Conservation (phyloP, 495 filamentous ascomycete genomes). For the Aspergillus cavernicola region DNA sequence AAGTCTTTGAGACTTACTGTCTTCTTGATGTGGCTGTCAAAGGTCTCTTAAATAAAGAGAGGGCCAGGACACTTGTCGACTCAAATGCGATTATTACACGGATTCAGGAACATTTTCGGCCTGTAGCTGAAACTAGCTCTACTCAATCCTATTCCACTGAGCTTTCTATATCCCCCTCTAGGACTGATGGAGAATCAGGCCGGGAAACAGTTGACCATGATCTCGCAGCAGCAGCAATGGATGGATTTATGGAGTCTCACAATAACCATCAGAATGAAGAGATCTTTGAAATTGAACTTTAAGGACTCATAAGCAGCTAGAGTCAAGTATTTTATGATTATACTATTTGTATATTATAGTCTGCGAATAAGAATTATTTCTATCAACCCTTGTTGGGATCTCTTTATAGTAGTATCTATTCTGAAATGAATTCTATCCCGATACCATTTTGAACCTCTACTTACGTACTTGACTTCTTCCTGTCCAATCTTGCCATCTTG, state of each 20-base stretch:
- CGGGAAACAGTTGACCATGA: background rate
- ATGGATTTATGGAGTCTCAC: background rate
- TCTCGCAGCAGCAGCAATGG: background rate
- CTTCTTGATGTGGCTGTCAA: background rate
- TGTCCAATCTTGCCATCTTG: too few species aligned
- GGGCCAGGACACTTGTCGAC: background rate
- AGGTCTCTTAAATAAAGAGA: background rate
- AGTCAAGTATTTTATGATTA: background rate
- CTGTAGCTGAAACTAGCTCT: background rate
- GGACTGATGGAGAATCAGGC: background rate
- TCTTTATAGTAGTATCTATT: too few species aligned
- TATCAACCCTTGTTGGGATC: too few species aligned
- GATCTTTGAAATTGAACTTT: background rate
- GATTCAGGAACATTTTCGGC: background rate
- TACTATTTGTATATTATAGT: too few species aligned
- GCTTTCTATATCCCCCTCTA: background rate
- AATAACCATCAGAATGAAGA: background rate
- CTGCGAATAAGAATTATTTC: too few species aligned
- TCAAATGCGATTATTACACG: background rate
- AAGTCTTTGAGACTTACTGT: background rate
- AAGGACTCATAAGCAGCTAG: background rate
- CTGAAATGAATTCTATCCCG: too few species aligned
- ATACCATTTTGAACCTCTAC: too few species aligned
- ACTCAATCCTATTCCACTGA: background rate
- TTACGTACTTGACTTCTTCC: too few species aligned